These are phyloP conservation scores for Trametopsis cervina DNA, from an alignment of 768 basidiomycete species.

Conservation along the genomic window DNA sequence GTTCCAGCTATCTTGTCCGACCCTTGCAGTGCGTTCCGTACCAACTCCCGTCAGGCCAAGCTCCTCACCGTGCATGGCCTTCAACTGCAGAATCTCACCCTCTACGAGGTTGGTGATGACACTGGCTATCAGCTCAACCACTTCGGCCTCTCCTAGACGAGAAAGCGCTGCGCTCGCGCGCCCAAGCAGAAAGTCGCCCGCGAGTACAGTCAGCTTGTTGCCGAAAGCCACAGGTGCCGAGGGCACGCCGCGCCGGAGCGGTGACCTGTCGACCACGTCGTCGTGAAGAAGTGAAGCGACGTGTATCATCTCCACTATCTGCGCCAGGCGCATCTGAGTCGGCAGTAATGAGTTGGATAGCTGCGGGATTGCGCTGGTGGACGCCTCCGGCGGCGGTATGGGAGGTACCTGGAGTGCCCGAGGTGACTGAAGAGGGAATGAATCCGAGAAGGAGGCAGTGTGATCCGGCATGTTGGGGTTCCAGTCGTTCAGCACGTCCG, in stretches of 20 bases:
- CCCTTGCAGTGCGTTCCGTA: constrained; percentile 12
- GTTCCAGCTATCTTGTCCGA: constrained; percentile 52
- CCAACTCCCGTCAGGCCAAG: constrained; percentile 24
- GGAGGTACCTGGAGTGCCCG: constrained; percentile 29
- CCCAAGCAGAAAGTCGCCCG: constrained; percentile 92
- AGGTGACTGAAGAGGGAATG: constrained; percentile 37
- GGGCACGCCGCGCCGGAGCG: constrained; percentile 61
- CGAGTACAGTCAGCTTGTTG: constrained; percentile 91
- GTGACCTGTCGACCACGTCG: constrained; percentile 73
- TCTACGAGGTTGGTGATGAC: constrained; percentile 96
- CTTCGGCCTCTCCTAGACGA: constrained; percentile 79
- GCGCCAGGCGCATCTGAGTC: constrained; percentile 86
- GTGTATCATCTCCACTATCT: constrained; percentile 98
- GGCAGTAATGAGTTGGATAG: constrained; percentile 52
- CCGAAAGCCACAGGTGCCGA: constrained; percentile 74
- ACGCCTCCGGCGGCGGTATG: constrained; percentile 18
- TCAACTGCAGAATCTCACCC: constrained; percentile 86
- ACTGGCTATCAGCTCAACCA: constrained; percentile 87
- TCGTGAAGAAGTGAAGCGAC: constrained; percentile 92
- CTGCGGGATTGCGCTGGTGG: constrained; percentile 23
- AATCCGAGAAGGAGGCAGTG: constrained; percentile 55
- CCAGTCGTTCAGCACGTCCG: constrained; percentile 85
- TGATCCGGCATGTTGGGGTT: constrained; percentile 83
- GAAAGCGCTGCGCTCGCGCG: constrained; percentile 84
- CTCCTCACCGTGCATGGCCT: constrained; percentile 39